Percentiles rank a stretch among this genome's conserved stretches.
phyloP scores from a whole-genome alignment of 306 rosid species.

The Fragaria vesca region DNA sequence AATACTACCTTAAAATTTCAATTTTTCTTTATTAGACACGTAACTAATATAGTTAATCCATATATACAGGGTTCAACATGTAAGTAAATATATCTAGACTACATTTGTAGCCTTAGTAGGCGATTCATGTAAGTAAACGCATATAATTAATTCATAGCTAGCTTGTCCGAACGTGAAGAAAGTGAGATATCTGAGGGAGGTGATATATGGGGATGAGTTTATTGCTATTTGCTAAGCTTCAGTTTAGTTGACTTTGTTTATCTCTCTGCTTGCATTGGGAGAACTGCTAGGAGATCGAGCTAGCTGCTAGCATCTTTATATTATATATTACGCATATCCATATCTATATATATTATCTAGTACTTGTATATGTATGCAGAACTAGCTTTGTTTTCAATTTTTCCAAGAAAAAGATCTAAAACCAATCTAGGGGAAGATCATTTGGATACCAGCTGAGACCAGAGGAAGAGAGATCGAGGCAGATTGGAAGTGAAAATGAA shows the following conservation, averaged over 20 bases:
- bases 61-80: slow-evolving; percentile 15
- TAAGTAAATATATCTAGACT: not conserved
- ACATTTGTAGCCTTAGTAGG: not conserved
- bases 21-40: not conserved
- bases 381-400: not conserved
- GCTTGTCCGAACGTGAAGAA: slow-evolving; percentile 20
- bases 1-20: not conserved
- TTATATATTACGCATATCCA: not conserved
- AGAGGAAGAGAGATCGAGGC: not conserved
- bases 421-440: not conserved
- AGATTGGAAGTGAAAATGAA: slow-evolving; percentile 8
- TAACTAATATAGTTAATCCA: not conserved
- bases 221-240: not conserved
- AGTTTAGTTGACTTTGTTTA: slow-evolving; percentile 47
- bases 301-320: slow-evolving; percentile 3
- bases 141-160: not conserved
- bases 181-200: slow-evolving; percentile 66
- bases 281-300: not conserved
- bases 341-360: not conserved
- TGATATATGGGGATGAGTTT: slow-evolving; percentile 56
- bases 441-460: not conserved
- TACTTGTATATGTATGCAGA: not conserved
- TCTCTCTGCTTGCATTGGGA: not conserved
- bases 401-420: not conserved
- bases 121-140: slow-evolving; percentile 18